A percentile compares a stretch with the other conserved stretches of the same genome.
These are phyloP conservation scores for Coemansia sp. DNA, from an alignment of 192 early-diverging fungal genomes.

Conservation along the genomic window DNA sequence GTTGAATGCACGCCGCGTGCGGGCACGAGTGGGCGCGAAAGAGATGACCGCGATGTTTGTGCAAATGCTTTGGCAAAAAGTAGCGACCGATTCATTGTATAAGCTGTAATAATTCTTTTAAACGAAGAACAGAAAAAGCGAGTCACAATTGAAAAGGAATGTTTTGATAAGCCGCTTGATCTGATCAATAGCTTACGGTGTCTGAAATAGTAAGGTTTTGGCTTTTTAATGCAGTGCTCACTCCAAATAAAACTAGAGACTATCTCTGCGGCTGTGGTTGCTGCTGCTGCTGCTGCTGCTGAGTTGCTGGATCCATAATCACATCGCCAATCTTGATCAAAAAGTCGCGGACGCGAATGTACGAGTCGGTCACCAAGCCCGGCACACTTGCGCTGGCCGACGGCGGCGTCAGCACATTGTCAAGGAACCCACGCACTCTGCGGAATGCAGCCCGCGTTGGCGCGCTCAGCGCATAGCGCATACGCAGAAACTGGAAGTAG, in stretches of 20 bases:
- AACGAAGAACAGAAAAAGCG: conserved; percentile 3
- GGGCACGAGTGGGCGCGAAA: not conserved
- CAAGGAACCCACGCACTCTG: conserved; percentile 24
- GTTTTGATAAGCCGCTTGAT: not conserved
- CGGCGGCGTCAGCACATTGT: conserved; percentile 30
- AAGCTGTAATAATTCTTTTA: not conserved
- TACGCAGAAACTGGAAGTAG: conserved; percentile 45
- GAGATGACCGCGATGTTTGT: not conserved
- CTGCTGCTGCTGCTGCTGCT: conserved; percentile 39
- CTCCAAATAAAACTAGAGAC: not conserved
- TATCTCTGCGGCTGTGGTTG: conserved; percentile 17
- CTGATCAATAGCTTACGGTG: not conserved
- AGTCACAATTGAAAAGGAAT: conserved; percentile 1
- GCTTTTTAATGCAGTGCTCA: no score
- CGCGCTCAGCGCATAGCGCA: conserved; percentile 49
- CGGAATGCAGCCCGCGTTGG: conserved; percentile 47
- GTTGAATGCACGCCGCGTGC: not conserved
- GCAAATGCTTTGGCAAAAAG: not conserved
- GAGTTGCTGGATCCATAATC: conserved; percentile 27
- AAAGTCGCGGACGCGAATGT: conserved; percentile 37
- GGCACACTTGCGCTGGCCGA: conserved; percentile 21
- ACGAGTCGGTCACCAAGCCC: conserved; percentile 34
- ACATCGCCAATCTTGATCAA: conserved; percentile 31
- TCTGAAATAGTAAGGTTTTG: no score
- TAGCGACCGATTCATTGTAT: not conserved